Evolutionary conservation across 176 grass and related monocot genomes (phyloP), one percentile per base, ranked within the genome.

Genomic region (Rhynchospora pubera): DNA sequence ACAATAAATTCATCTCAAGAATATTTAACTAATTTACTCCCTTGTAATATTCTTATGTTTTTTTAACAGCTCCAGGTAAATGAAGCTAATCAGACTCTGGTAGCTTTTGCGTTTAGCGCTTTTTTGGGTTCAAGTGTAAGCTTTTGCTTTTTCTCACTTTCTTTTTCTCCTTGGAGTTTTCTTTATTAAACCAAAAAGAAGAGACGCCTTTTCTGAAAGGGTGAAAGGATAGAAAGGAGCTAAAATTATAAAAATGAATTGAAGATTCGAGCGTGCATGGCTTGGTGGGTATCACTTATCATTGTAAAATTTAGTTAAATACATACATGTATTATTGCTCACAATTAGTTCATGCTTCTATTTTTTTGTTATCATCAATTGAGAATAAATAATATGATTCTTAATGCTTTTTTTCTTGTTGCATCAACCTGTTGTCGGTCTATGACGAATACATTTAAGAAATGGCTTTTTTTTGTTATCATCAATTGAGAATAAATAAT

Each of bases 41-140:
- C 39, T 50, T 0, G 0, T 55, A 83, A 63, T 10, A 57, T 66
- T 57, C 3, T 46, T n/a, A 24, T 28, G 26, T 28, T 28, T 44
- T 46, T 22, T 21, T 44, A 6, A 14, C 30, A 68, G 53, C 86
- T 90, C 80, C 89, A 97, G 93, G 93, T 84, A 97, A 97, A 93
- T 89, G 51, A 79, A 83, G 87, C 24, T 62, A 76, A 70, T 83
- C 71, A 73, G 60, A 57, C 50, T 77, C 75, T 68, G 69, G 78
- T 92, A 83, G 59, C 88, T 86, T 91, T 92, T 80, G 82, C 82
- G 89, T 83, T 46, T 67, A 51, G 65, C 19, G 10, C 32, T 61
- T 89, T n/a, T n/a, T 90, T 89, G 84, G 74, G 61, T 87, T 57
- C 12, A 65, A 75, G 79, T 81, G 58, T 65, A 81, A 84, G 79